Percentiles rank a stretch among this genome's conserved stretches.
phyloP scores from a whole-genome alignment of 2,329 filamentous ascomycete species.

The Microsporum audouinii region DNA sequence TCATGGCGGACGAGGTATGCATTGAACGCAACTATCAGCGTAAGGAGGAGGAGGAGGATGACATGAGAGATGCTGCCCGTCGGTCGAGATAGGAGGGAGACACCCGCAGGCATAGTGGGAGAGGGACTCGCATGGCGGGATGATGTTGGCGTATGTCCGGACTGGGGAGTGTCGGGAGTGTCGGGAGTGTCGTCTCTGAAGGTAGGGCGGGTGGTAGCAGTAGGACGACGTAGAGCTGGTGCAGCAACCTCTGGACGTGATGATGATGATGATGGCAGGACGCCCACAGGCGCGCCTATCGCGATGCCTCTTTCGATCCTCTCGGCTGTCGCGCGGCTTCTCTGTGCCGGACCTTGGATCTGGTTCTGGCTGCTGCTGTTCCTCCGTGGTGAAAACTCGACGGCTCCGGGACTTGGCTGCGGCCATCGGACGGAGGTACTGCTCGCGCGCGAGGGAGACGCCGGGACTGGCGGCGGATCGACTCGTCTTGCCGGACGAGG shows the following conservation, averaged over 20 bases:
- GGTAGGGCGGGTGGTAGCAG: background rate
- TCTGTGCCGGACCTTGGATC: background rate
- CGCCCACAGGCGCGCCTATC: background rate
- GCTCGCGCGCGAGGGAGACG: background rate
- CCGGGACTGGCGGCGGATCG: background rate
- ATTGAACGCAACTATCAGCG: slow-evolving; percentile 12
- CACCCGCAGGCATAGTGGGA: background rate
- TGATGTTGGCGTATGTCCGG: background rate
- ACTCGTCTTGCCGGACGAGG: background rate
- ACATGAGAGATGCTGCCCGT: background rate
- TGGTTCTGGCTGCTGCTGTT: background rate
- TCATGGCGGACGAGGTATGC: slow-evolving; percentile 12
- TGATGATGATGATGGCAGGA: background rate
- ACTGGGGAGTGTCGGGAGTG: background rate
- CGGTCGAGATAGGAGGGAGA: too few species aligned
- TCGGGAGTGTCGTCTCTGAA: background rate
- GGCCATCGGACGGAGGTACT: background rate
- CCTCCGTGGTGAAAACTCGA: background rate
- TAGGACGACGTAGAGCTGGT: background rate
- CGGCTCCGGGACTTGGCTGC: background rate
- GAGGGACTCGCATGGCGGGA: background rate
- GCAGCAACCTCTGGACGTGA: background rate
- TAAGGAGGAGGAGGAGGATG: slow-evolving; percentile 10
- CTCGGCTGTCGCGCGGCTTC: background rate
- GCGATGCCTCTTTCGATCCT: background rate